Evolutionary conservation across 805 yeast species (phyloP), one percentile per base, ranked within the genome.

Genomic region (Teunomyces barrocoloradensis): DNA sequence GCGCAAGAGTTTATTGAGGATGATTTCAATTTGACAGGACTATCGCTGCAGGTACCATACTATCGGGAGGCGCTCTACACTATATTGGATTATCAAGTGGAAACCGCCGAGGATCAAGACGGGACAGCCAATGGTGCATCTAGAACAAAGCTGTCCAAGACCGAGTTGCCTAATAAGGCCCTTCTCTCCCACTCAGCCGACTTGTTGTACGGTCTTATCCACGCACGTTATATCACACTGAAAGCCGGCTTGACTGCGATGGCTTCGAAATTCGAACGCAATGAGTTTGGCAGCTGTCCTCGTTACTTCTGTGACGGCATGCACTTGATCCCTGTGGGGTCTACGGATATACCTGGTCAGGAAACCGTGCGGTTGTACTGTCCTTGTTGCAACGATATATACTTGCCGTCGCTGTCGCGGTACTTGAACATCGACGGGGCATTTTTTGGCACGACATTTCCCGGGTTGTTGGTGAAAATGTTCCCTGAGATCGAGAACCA

Each of bases 361-460:
- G 96, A 90, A 65, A 89, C 97, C 0, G 96, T 94, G 38, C 71
- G 97, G 54, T 76, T 94, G 42, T 94, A 85, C 65, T 94, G 99
- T 69, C 97, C 99, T 1, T 84, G 92, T 63, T 94, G 99, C 68
- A 82, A 85, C 61, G 99, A 94, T 60, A 76, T 92, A 35, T 94
- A 94, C 66, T 69, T 89, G 43, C 98, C 98, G 1, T 82, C 85
- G 47, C 84, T 90, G 47, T 82, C 91, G n/a, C 76, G 96, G 52
- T 91, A 88, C 66, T 71, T 87, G 48, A 88, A 89, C 60, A 81
- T 94, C 37, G 99, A 94, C 66, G 99, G 99, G 4, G 97, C 98
- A 0, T 94, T 86, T 60, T 94, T 95, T 72, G 98, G 99, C 4
- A 89, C 98, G 0, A 84, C 95, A 30, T 94, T 94, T 70, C 94